Percentiles rank a stretch among this genome's conserved stretches.
Evolutionary conservation across 2,329 filamentous ascomycete species (phyloP).

Genomic region (Fonsecaea erecta): DNA sequence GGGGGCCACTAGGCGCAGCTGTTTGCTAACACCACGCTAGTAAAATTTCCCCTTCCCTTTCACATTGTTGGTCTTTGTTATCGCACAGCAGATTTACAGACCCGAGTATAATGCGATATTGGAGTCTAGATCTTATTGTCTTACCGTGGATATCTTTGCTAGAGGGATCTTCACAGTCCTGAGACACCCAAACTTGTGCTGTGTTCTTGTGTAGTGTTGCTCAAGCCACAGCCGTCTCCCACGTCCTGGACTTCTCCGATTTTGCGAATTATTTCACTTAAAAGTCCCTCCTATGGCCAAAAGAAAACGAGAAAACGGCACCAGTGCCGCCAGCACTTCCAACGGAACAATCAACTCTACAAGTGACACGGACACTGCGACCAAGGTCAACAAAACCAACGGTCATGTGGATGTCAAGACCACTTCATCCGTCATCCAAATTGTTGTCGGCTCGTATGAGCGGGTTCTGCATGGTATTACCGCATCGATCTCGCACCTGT

Average conservation of each 20-base stretch:
- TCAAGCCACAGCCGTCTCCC: conserved; percentile 1
- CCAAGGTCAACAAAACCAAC: conserved; percentile 40
- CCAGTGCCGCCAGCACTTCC: conserved; percentile 18
- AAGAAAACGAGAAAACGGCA: conserved; percentile 47
- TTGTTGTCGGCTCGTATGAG: conserved; percentile 93
- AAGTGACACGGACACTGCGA: conserved; percentile 28
- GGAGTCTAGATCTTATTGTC: neutral
- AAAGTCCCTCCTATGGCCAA: conserved; percentile 46
- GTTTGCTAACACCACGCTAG: neutral
- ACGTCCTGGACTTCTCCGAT: conserved; percentile 14
- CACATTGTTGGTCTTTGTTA: neutral
- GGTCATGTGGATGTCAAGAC: conserved; percentile 39
- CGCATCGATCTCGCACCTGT: conserved; percentile 63
- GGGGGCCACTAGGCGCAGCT: neutral
- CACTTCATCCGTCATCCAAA: conserved; percentile 69
- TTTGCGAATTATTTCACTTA: conserved; percentile 7
- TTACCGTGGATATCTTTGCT: neutral
- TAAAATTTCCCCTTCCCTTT: neutral
- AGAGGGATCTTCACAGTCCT: neutral
- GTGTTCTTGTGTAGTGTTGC: neutral
- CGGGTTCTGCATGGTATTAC: conserved; percentile 87
- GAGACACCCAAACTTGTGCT: neutral
- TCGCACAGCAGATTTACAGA: neutral
- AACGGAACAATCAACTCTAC: conserved; percentile 1
- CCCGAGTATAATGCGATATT: neutral